Conservation (phyloP, 192 early-diverging fungal genomes). For the Podila horticola region DNA sequence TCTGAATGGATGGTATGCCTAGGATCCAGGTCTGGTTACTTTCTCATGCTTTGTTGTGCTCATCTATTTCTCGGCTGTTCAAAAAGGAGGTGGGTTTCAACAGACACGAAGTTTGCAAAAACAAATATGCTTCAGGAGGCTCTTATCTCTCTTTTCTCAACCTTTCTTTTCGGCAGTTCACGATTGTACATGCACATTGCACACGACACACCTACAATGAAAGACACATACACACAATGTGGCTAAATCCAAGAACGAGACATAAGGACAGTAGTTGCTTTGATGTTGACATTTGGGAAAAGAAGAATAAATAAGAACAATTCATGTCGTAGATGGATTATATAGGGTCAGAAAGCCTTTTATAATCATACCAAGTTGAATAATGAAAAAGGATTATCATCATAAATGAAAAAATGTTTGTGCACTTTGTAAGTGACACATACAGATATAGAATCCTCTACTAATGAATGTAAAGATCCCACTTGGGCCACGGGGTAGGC, state of each 20-base stretch:
- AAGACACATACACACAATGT: neutral
- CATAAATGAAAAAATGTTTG: slow-evolving; percentile 7
- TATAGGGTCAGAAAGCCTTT: slow-evolving; percentile 3
- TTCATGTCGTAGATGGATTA: neutral
- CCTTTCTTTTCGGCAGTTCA: no score
- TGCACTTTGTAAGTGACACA: slow-evolving; percentile 6
- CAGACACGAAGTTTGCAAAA: no score
- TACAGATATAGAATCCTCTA: slow-evolving; percentile 7
- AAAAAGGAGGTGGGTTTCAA: no score
- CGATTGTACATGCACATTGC: no score
- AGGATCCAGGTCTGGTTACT: no score
- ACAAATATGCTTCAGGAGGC: no score
- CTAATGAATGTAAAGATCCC: slow-evolving; percentile 1
- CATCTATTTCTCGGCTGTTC: no score
- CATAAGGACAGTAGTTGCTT: neutral
- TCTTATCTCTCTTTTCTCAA: no score
- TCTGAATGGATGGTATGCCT: no score
- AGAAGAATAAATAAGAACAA: neutral
- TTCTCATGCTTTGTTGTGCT: no score
- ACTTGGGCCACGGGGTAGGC: neutral
- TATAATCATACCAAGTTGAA: slow-evolving; percentile 4
- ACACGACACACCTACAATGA: neutral
- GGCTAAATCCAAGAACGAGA: neutral
- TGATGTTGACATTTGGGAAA: neutral
- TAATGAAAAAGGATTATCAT: slow-evolving; percentile 7